phyloP scores from a whole-genome alignment of 2,329 filamentous ascomycete species.

The Mycosphaerella sp. region DNA sequence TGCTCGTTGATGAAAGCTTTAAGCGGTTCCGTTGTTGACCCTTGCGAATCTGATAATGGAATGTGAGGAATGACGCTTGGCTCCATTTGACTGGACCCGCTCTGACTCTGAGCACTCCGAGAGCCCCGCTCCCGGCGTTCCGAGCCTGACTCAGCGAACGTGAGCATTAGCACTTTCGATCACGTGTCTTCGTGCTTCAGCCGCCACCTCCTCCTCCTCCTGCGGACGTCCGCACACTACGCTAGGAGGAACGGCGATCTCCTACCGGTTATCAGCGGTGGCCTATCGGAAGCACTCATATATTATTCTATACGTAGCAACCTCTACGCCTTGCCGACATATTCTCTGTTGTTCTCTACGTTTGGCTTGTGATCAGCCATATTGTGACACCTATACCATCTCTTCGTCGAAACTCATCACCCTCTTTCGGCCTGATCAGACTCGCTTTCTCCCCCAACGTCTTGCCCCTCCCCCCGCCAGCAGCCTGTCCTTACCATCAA shows the following conservation, averaged over 20 bases:
- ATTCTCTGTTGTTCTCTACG: neutral
- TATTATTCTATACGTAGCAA: neutral
- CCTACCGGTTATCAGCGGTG: constrained; percentile 12
- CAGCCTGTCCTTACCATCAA: neutral
- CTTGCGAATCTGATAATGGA: no score
- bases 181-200: neutral
- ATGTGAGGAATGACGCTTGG: no score
- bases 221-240: neutral
- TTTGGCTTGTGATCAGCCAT: neutral
- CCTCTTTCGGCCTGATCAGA: no score
- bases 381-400: neutral
- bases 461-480: neutral
- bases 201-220: neutral
- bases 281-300: neutral
- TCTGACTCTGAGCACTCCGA: no score
- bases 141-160: neutral
- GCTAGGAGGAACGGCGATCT: constrained; percentile 3
- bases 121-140: neutral
- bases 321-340: neutral
- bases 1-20: no score
- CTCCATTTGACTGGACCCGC: no score
- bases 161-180: neutral
- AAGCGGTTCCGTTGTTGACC: neutral
- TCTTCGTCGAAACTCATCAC: neutral
- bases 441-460: neutral